Conservation (phyloP, 441 rosid species). For the Croton setiger region DNA sequence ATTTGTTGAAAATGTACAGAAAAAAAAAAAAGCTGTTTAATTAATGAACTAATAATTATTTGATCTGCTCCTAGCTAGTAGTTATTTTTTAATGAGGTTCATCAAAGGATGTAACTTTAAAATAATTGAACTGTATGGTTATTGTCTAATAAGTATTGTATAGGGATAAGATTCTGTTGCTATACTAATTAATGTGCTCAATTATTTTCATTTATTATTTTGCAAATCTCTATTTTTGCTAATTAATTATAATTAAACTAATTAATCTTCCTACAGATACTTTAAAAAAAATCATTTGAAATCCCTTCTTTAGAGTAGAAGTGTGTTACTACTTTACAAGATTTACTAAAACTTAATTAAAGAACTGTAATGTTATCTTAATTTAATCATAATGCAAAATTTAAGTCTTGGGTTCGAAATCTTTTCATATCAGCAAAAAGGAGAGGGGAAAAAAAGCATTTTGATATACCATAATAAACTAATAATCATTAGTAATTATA, state of each 20-base stretch:
- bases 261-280: not conserved
- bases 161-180: slow-evolving; percentile 21
- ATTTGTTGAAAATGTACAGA: slow-evolving; percentile 27
- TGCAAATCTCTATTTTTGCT: not conserved
- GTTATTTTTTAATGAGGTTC: slow-evolving; percentile 16
- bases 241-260: not conserved
- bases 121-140: slow-evolving; percentile 26
- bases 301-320: too few species aligned
- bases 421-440: too few species aligned
- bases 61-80: slow-evolving; percentile 18
- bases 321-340: too few species aligned
- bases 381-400: too few species aligned
- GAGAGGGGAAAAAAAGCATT: too few species aligned
- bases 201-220: slow-evolving; percentile 16
- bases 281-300: not conserved
- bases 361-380: too few species aligned
- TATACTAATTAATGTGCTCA: slow-evolving; percentile 19
- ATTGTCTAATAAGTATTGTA: slow-evolving; percentile 23
- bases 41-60: not conserved
- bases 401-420: too few species aligned
- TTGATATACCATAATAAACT: not conserved
- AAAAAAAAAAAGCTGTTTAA: slow-evolving; percentile 16
- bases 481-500: too few species aligned
- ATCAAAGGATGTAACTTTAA: slow-evolving; percentile 25
- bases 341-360: too few species aligned